Evolutionary conservation across 2,329 filamentous ascomycete genomes (phyloP), one percentile per base, ranked within the genome.

Genomic region (Cladosporium sp.): DNA sequence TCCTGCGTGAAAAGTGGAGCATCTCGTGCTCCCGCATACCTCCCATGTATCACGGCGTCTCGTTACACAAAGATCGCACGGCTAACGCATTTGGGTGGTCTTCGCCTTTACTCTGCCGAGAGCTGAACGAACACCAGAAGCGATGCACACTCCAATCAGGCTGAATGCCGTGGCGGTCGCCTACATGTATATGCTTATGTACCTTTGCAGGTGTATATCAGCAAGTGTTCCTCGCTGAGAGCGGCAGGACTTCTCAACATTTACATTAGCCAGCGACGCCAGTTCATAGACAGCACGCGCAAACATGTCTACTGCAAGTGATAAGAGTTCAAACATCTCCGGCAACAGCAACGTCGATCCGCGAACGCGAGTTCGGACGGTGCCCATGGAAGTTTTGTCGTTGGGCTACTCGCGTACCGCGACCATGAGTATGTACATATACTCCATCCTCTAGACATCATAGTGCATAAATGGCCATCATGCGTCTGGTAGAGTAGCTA

Each of bases 331-430:
- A 16, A 12, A 16, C n/a, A 6, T 31, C 1, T n/a, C 31, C 6
- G 8, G 6, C 18, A 29, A 50, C 28, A 29, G 44, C n/a, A 61
- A 61, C 18, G 40, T 50, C 18, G 58, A 61, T 33, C 40, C 58
- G n/a, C 40, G 40, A 16, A 16, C 33, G 26, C 66, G 65, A 14
- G 46, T 40, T 3, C 64, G 67, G 46, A 57, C 58, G 8, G 67
- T 72, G 1, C 69, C 70, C 3, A 67, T 73, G 65, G 56, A 70
- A 61, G 68, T 73, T 12, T 61, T 73, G 11, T 69, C 65, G 18
- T 58, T 72, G 14, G 67, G 72, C 35, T 64, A 70, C 53, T 69
- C 69, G 12, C 70, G 72, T 21, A 73, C 71, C 1, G 72, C 72
- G 26, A 73, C 72, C 5, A 63, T 70, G 29, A 68, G 67, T 29